These are phyloP conservation scores for Simplicillium sp. DNA, from an alignment of 2,329 filamentous ascomycete species.

Conservation along the genomic window DNA sequence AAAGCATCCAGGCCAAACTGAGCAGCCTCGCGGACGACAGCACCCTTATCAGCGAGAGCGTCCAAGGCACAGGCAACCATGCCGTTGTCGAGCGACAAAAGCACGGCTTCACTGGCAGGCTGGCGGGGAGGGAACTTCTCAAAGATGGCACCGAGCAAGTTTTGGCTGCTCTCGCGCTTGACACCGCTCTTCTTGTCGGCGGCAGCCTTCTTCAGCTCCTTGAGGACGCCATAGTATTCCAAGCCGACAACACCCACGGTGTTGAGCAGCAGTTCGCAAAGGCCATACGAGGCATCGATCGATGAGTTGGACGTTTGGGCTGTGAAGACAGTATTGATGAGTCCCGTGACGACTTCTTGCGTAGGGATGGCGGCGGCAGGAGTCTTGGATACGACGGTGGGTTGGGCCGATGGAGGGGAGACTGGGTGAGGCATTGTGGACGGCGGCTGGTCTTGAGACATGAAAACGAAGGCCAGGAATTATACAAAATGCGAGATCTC, in stretches of 20 bases:
- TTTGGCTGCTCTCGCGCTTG: conserved; percentile 84
- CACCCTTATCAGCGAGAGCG: conserved; percentile 78
- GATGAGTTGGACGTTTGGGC: conserved; percentile 60
- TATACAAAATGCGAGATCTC: conserved; percentile 1
- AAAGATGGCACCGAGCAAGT: conserved; percentile 85
- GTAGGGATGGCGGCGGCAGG: conserved; percentile 46
- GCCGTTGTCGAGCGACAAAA: conserved; percentile 72
- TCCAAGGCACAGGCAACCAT: conserved; percentile 69
- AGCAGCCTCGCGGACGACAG: conserved; percentile 80
- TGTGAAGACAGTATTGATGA: conserved; percentile 60
- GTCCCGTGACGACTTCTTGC: conserved; percentile 53
- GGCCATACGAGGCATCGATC: conserved; percentile 52
- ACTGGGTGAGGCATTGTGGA: conserved; percentile 37
- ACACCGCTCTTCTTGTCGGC: conserved; percentile 87
- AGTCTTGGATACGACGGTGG: conserved; percentile 35
- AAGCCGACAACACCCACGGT: conserved; percentile 45
- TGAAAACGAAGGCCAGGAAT: conserved; percentile 1
- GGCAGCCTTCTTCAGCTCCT: conserved; percentile 62
- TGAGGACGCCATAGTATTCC: conserved; percentile 41
- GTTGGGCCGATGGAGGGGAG: conserved; percentile 28
- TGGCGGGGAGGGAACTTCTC: conserved; percentile 77
- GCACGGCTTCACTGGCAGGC: conserved; percentile 68
- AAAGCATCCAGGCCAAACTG: conserved; percentile 90
- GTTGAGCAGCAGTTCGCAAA: conserved; percentile 50
- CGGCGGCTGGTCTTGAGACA: neutral